Conservation (phyloP, 2,329 filamentous ascomycete genomes). For the Raffaelea deltoideospora region DNA sequence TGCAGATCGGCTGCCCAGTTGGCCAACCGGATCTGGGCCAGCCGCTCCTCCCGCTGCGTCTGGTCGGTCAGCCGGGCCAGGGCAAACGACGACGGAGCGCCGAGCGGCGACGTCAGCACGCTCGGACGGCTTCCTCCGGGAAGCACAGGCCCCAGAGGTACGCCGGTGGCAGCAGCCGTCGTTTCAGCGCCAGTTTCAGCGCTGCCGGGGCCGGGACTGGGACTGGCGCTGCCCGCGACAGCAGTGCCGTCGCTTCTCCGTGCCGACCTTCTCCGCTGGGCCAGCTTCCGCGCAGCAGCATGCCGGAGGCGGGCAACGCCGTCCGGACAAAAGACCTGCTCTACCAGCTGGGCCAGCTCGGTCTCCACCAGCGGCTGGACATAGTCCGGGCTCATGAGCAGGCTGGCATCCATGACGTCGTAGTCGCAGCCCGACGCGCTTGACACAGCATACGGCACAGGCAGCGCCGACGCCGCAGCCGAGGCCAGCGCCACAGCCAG, state of each 20-base stretch:
- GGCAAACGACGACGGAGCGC: constrained; percentile 32
- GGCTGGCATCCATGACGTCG: constrained; percentile 80
- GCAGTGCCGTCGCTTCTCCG: constrained; percentile 10
- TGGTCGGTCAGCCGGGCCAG: constrained; percentile 41
- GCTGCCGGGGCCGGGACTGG: constrained; percentile 7
- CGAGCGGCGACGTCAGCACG: constrained; percentile 10
- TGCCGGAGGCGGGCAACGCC: constrained; percentile 72
- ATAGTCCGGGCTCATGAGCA: constrained; percentile 87
- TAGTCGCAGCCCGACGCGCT: constrained; percentile 55
- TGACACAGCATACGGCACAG: constrained; percentile 57
- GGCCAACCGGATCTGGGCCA: constrained; percentile 46
- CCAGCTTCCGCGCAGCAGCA: constrained; percentile 64
- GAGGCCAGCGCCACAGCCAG: background rate
- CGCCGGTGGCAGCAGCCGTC: too few species aligned
- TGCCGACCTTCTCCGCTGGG: constrained; percentile 43
- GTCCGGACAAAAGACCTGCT: constrained; percentile 60
- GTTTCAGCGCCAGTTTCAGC: too few species aligned
- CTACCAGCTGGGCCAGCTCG: constrained; percentile 56
- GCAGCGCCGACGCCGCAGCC: constrained; percentile 1
- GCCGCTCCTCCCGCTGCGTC: constrained; percentile 17
- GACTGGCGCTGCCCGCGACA: too few species aligned
- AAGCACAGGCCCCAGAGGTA: too few species aligned
- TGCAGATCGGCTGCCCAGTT: constrained; percentile 77
- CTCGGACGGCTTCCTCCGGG: constrained; percentile 3
- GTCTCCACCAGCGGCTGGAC: constrained; percentile 64